A percentile compares a stretch with the other conserved stretches of the same genome.
These are phyloP conservation scores for Penicillium manginii DNA, from an alignment of 495 filamentous ascomycete genomes.

Conservation along the genomic window DNA sequence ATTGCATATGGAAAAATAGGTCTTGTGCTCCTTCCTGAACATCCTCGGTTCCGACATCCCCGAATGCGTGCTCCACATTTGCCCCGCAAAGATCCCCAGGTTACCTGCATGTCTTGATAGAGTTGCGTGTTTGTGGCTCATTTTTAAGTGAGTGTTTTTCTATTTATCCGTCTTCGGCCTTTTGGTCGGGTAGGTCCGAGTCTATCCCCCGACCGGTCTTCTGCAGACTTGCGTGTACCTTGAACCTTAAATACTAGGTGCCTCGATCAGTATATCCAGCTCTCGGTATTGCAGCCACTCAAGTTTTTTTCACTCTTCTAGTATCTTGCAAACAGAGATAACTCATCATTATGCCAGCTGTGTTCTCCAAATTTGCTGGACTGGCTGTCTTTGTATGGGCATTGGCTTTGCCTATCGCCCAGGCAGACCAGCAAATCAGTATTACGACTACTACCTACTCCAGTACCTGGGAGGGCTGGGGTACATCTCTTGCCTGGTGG, in stretches of 20 bases:
- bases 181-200: background rate
- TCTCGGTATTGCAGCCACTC: too few relatives aligned
- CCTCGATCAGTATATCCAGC: too few relatives aligned
- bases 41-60: background rate
- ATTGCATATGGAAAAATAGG: background rate
- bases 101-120: background rate
- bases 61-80: background rate
- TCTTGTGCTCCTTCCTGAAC: background rate
- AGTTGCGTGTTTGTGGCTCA: conserved; percentile 1
- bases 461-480: conserved; percentile 16
- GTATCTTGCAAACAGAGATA: background rate
- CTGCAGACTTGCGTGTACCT: background rate
- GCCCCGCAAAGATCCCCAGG: conserved; percentile 1
- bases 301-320: background rate
- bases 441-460: conserved; percentile 12
- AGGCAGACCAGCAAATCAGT: conserved; percentile 10
- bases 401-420: background rate
- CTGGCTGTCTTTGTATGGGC: conserved; percentile 3
- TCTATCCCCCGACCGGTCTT: background rate
- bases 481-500: conserved; percentile 23
- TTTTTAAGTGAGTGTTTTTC: background rate
- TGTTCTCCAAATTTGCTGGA: background rate
- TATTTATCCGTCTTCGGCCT: conserved; percentile 4
- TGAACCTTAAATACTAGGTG: background rate
- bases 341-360: conserved; percentile 3